Evolutionary conservation across 208 protist genomes (phyloP).

Genomic region (Trichomonas vaginalis): DNA sequence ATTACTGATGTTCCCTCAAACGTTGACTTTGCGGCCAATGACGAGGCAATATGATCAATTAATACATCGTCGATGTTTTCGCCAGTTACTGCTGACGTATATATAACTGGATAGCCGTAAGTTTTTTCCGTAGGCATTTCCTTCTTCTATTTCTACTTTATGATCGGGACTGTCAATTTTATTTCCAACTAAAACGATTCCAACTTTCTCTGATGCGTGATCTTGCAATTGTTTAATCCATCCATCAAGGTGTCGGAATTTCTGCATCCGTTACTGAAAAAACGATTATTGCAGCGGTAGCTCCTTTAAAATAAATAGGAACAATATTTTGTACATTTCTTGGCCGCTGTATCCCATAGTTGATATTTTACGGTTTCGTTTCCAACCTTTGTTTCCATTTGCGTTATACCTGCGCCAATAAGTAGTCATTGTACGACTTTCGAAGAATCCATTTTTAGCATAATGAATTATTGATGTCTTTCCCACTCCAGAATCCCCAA

Average conservation of each 20-base stretch:
- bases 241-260: neutral
- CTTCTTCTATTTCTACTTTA: neutral
- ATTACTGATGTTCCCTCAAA: neutral
- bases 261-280: neutral
- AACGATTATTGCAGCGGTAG: neutral
- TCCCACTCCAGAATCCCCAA: neutral
- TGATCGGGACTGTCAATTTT: neutral
- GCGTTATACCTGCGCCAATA: neutral
- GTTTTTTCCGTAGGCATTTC: neutral
- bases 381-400: neutral
- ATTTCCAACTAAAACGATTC: neutral
- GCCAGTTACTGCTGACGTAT: neutral
- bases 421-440: neutral
- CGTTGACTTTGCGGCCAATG: neutral
- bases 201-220: neutral
- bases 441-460: neutral
- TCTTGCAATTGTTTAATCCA: neutral
- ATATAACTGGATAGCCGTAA: neutral
- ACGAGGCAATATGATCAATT: neutral
- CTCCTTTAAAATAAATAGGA: conserved; percentile 5
- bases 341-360: neutral
- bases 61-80: neutral
- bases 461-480: neutral
- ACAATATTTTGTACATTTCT: neutral
- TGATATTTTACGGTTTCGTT: neutral